Evolutionary conservation across 768 basidiomycete genomes (phyloP).

Genomic region (Leccinum barrowsii): DNA sequence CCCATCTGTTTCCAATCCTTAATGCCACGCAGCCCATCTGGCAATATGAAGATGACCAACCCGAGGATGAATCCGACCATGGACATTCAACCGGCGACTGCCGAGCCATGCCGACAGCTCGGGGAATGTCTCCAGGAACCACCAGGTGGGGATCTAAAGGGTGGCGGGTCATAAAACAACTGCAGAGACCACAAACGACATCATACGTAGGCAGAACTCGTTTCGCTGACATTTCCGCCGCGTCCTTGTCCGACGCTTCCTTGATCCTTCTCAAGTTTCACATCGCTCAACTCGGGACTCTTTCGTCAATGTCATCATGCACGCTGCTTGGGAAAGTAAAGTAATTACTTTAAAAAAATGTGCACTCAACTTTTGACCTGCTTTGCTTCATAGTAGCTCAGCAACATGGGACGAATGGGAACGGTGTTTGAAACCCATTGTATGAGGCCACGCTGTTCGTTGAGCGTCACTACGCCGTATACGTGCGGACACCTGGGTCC

Average conservation of each 20-base stretch:
- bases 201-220: conserved; percentile 56
- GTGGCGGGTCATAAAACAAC: not conserved
- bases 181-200: conserved; percentile 18
- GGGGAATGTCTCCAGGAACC: conserved; percentile 96
- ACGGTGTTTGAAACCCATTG: conserved; percentile 98
- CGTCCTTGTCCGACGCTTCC: conserved; percentile 45
- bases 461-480: conserved; percentile 92
- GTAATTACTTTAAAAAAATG: not conserved
- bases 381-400: conserved; percentile 59
- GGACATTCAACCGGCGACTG: conserved; percentile 81
- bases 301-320: conserved; percentile 22
- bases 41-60: conserved; percentile 40
- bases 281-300: conserved; percentile 43
- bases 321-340: not conserved
- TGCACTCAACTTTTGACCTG: conserved; percentile 49
- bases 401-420: conserved; percentile 73
- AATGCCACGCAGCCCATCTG: conserved; percentile 87
- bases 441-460: conserved; percentile 95
- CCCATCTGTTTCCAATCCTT: not conserved
- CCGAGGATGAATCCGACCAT: conserved; percentile 98
- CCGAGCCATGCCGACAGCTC: conserved; percentile 96
- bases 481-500: conserved; percentile 70
- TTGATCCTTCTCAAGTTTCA: conserved; percentile 47
- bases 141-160: conserved; percentile 68
- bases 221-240: conserved; percentile 45